These are phyloP conservation scores for Aegilops speltoides DNA, from an alignment of 176 grass and related monocot species.

Conservation along the genomic window DNA sequence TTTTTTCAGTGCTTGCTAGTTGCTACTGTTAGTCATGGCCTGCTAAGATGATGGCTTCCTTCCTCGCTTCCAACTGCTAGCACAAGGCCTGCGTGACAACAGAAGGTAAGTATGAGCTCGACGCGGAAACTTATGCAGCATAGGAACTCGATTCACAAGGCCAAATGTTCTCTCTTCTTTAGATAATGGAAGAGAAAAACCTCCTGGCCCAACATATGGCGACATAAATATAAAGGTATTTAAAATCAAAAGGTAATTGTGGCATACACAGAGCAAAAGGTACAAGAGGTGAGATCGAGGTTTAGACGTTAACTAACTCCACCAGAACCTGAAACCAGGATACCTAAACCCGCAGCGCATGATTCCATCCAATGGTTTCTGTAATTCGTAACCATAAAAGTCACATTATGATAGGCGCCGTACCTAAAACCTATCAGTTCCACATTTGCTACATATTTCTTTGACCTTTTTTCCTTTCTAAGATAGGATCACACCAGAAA, in stretches of 20 bases:
- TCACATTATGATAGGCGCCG: neutral
- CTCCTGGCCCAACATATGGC: neutral
- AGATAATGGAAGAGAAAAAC: neutral
- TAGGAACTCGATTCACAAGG: neutral
- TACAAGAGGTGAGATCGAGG: too few relatives aligned
- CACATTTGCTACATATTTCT: neutral
- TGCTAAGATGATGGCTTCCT: neutral
- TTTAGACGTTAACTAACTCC: too few relatives aligned
- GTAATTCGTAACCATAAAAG: neutral
- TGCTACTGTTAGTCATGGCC: neutral
- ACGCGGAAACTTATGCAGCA: neutral
- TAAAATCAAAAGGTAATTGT: neutral
- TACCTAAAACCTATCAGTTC: neutral
- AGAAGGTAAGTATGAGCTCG: neutral
- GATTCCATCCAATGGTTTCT: neutral
- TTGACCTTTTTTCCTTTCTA: neutral
- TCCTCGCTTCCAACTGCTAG: neutral
- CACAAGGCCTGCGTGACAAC: neutral
- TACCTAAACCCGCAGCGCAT: too few relatives aligned
- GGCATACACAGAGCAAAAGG: neutral
- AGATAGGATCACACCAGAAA: neutral
- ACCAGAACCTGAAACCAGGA: too few relatives aligned
- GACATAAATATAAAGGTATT: neutral
- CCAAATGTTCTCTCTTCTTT: neutral
- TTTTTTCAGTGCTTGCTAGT: neutral